Base-by-base conservation (phyloP, 23 red algal species). In the Cyanidioschyzon merolae region DNA sequence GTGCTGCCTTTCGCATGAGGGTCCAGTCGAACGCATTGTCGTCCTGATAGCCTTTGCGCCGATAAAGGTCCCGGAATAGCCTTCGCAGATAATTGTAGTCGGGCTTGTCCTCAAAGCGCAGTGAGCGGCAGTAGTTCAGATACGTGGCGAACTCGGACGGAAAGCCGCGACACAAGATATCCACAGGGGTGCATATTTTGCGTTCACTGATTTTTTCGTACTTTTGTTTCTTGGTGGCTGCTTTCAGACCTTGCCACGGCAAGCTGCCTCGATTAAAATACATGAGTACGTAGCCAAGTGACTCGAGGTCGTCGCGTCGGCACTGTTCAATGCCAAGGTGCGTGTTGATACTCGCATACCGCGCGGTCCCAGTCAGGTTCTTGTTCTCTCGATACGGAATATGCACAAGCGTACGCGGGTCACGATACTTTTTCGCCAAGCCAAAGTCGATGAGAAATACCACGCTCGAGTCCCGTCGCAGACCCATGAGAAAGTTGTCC, bases 401-500 rank as follows among this genome's bases (percentile, higher is more conserved):
- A 79, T 97, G 93, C 35, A 91, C 88, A 54, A 90, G 88, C 2
- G 93, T 97, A 39, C 88, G 87, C 58, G 89, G 93, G 78, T 97
- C 93, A 74, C 93, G 86, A 63, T 91, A 97, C 80, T 97, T 97
- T 74, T 97, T 97, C 27, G 93, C 88, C 31, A 97, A 67, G 0
- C 93, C 93, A 82, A 97, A 97, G 68, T 97, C 93, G 83, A 97
- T 97, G 29, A 97, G 79, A 81, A 90, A 91, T 12, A 97, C 88
- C 34, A 88, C 51, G 68, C 90, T 97, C 38, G 88, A 84, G 15
- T 97, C 87, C 75, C 84, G 79, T 2, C 89, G 82, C 40, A 91
- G 80, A 26, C 93, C 93, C 93, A 97, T 97, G 77, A 97, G 79
- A 86, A 97, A 97, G 80, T 97, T 97, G 83, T 97, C 93, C 59